Evolutionary conservation across 441 rosid species (phyloP).

Genomic region (Melastoma candidum): DNA sequence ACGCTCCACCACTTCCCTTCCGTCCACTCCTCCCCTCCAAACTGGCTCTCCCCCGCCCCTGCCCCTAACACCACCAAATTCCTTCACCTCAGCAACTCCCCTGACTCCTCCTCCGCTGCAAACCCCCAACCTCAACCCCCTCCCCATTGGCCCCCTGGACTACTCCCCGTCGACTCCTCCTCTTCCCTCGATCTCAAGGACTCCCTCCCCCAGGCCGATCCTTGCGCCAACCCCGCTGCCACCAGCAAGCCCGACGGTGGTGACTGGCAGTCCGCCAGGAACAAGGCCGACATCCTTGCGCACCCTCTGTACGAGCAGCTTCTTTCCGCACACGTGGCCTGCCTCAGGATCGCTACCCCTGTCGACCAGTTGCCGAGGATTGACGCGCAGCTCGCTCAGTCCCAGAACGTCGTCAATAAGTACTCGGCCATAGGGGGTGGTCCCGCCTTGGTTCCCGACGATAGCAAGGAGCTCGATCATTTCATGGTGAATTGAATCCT

Average conservation of each 20-base stretch:
- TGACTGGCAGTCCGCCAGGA: conserved; percentile 7
- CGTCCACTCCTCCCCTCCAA: too few relatives aligned
- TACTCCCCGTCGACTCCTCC: too few relatives aligned
- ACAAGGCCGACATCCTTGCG: conserved; percentile 7
- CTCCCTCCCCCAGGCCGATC: conserved; percentile 26
- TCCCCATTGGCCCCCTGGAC: too few relatives aligned
- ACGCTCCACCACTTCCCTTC: too few relatives aligned
- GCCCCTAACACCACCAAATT: too few relatives aligned
- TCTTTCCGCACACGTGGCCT: conserved; percentile 13
- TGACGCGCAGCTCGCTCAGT: conserved; percentile 10
- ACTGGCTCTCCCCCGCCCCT: too few relatives aligned
- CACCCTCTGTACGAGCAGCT: conserved; percentile 16
- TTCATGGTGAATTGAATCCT: conserved; percentile 9
- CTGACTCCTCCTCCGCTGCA: too few relatives aligned
- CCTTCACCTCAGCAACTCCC: too few relatives aligned
- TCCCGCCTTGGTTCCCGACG: conserved; percentile 3
- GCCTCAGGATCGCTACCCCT: conserved; percentile 12
- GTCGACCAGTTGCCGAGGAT: conserved; percentile 12
- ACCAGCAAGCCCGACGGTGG: conserved; percentile 1
- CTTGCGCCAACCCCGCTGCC: conserved; percentile 6
- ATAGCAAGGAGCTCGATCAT: conserved; percentile 12
- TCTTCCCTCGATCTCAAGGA: conserved; percentile 39
- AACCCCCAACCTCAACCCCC: too few relatives aligned
- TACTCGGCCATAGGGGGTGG: conserved; percentile 11
- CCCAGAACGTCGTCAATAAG: conserved; percentile 7